Evolutionary conservation across 1,139 yeast species (phyloP).

Genomic region (Pichiaceae sp.): DNA sequence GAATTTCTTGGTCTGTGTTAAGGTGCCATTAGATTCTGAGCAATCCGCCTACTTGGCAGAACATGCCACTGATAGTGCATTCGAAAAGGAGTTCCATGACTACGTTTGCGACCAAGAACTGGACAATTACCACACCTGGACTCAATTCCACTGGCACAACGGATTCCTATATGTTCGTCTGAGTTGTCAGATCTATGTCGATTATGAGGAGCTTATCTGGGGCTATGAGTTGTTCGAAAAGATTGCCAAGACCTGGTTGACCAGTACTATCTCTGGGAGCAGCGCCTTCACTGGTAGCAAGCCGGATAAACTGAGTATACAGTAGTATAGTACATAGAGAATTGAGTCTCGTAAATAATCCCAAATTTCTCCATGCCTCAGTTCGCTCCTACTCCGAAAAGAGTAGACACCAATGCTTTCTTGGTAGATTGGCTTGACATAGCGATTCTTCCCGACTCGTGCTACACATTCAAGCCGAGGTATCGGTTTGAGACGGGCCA

Average conservation of each 20-base stretch:
- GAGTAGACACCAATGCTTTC: constrained; percentile 1
- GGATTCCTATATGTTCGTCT: constrained; percentile 41
- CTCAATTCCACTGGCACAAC: constrained; percentile 37
- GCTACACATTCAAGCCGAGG: constrained; percentile 2
- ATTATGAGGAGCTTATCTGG: constrained; percentile 40
- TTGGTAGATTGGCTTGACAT: constrained; percentile 1
- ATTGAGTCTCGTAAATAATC: not conserved
- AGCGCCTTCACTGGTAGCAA: not conserved
- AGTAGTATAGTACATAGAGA: not conserved
- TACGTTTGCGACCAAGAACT: constrained; percentile 11
- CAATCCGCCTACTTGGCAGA: constrained; percentile 3
- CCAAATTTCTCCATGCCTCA: not conserved
- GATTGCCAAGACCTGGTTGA: constrained; percentile 18
- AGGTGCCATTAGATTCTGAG: constrained; percentile 27
- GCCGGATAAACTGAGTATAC: not conserved
- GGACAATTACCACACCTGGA: constrained; percentile 33
- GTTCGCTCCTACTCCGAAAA: not conserved
- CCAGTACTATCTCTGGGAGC: constrained; percentile 9
- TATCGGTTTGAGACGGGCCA: constrained; percentile 1
- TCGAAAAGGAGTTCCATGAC: constrained; percentile 7
- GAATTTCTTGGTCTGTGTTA: constrained; percentile 41
- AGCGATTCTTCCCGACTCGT: not conserved
- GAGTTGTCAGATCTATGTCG: constrained; percentile 55
- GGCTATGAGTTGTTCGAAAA: constrained; percentile 30
- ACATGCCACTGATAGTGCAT: constrained; percentile 1